Evolutionary conservation across 495 filamentous ascomycete species (phyloP), one percentile per base, ranked within the genome.

Genomic region (Extremus antarcticus): DNA sequence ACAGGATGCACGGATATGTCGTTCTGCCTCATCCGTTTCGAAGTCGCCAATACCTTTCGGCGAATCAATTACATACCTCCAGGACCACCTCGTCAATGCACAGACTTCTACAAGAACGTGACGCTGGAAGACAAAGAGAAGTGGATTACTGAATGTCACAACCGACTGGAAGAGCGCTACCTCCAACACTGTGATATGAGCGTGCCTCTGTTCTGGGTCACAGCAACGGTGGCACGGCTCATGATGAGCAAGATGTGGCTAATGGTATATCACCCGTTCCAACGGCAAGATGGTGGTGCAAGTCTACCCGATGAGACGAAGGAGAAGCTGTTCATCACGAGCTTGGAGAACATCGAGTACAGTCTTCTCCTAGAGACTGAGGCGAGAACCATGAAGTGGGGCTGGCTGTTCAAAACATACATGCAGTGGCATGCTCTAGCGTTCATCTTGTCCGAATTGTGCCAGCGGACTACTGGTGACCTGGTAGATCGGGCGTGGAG

Each of bases 381-480:
- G 56, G 68, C 76, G 8, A 71, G 77, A 10, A 78, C 78, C 2
- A 74, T 77, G 50, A 77, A 82, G 51, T 94, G 85, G 81, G 76
- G 78, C 22, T 95, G 89, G 89, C 75, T 90, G 9, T 90, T 88
- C 69, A 77, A 81, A 62, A 87, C 82, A 0, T 88, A 90, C 65
- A 82, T 83, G 19, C 86, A 91, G 55, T 88, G 84, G 83, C 85
- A 91, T 57, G 86, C 88, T 3, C 75, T 92, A 2, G 85, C 83
- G 1, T 87, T 86, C 61, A 74, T 83, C 2, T 67, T 95, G 9
- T 77, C 87, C 0, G 91, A 96, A 61, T 74, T 94, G 2, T 85
- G 84, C 62, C 78, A 85, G 22, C 80, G 87, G 21, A 80, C 84
- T 19, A 77, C 75, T 32, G 75, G 82, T 47, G 81, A 82, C 60